phyloP scores from a whole-genome alignment of 176 grass and related monocot species.

The Aechmea fasciata region DNA sequence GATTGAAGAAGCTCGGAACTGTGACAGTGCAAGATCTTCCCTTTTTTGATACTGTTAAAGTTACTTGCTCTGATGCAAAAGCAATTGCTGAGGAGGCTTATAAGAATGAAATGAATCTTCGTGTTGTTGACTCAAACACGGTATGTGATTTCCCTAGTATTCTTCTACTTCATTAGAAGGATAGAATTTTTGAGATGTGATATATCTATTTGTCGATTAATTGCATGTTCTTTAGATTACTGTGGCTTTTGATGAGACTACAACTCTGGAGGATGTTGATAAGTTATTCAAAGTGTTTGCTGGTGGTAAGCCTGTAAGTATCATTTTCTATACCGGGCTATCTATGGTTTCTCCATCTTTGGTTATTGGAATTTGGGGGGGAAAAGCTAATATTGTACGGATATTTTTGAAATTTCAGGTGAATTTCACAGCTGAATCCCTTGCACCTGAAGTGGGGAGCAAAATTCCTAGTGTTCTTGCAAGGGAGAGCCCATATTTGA shows the following conservation, averaged over 20 bases:
- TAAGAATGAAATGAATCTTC: conserved; percentile 90
- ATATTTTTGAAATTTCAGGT: conserved; percentile 39
- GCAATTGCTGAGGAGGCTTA: conserved; percentile 55
- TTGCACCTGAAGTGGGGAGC: conserved; percentile 62
- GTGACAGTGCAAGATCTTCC: conserved; percentile 89
- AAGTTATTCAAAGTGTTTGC: conserved; percentile 89
- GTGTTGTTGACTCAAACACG: conserved; percentile 70
- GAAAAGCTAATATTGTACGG: background rate
- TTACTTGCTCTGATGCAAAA: conserved; percentile 63
- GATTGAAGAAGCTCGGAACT: conserved; percentile 81
- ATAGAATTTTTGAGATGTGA: background rate
- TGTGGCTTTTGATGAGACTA: conserved; percentile 89
- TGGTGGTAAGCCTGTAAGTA: conserved; percentile 82
- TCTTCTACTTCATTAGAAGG: conserved; percentile 4
- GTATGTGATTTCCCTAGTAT: conserved; percentile 29
- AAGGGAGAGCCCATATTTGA: conserved; percentile 78
- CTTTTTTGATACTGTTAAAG: conserved; percentile 91
- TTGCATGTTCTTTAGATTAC: conserved; percentile 47
- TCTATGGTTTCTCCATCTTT: too few species aligned
- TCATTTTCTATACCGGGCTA: background rate
- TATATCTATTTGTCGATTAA: background rate
- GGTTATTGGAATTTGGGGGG: background rate
- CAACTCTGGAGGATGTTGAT: conserved; percentile 87
- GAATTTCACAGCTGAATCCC: conserved; percentile 78
- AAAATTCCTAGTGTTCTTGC: conserved; percentile 55